Conservation (phyloP, 805 yeast genomes). For the Candida germanica region DNA sequence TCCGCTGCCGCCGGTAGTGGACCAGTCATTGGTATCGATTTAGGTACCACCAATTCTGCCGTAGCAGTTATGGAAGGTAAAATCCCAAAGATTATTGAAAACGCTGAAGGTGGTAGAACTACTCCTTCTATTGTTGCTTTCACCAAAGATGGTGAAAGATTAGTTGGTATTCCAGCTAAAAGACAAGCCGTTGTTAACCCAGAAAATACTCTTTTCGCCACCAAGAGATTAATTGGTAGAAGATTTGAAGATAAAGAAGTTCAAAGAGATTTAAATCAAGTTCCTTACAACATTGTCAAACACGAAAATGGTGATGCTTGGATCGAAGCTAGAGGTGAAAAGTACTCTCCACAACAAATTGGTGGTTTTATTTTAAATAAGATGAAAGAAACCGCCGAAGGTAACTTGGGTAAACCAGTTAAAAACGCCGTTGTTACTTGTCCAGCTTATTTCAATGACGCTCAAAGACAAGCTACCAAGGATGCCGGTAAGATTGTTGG, state of each 20-base stretch:
- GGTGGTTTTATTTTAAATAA: slow-evolving; percentile 92
- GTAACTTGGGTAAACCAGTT: slow-evolving; percentile 81
- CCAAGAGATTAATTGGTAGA: slow-evolving; percentile 93
- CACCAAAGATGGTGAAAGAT: slow-evolving; percentile 85
- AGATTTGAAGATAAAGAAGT: slow-evolving; percentile 88
- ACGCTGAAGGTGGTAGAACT: slow-evolving; percentile 70
- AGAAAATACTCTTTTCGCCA: slow-evolving; percentile 89
- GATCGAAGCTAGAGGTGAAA: slow-evolving; percentile 85
- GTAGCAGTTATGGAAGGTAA: slow-evolving; percentile 82
- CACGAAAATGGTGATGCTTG: slow-evolving; percentile 95
- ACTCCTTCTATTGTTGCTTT: slow-evolving; percentile 96
- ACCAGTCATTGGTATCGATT: slow-evolving; percentile 78
- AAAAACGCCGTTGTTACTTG: slow-evolving; percentile 89
- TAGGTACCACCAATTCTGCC: slow-evolving; percentile 89
- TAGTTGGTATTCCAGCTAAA: slow-evolving; percentile 93
- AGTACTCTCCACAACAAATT: slow-evolving; percentile 91
- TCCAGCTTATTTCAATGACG: slow-evolving; percentile 87
- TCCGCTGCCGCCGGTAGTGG: slow-evolving; percentile 36
- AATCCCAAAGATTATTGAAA: slow-evolving; percentile 74
- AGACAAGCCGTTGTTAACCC: slow-evolving; percentile 96
- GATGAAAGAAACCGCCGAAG: slow-evolving; percentile 98
- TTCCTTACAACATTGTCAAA: slow-evolving; percentile 87
- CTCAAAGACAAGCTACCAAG: slow-evolving; percentile 92
- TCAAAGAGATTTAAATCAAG: slow-evolving; percentile 81
- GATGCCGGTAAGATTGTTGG: slow-evolving; percentile 98